Evolutionary conservation across 78 protist genomes (phyloP).

Genomic region (Anaeramoeba ignava): DNA sequence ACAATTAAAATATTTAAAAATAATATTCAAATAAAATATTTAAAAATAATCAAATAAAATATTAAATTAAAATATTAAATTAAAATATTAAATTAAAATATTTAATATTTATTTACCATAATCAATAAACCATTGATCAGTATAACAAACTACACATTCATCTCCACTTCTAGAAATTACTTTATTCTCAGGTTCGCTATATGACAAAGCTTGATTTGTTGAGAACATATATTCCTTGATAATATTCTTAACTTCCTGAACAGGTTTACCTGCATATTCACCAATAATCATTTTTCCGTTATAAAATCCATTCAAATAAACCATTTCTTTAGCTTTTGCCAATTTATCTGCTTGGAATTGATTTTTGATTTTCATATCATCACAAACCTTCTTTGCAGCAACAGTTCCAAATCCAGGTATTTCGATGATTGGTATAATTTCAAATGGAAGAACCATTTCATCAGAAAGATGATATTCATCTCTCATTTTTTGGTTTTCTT

Average conservation of each 20-base stretch:
- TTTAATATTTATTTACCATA: slow-evolving; percentile 46
- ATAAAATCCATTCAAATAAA: slow-evolving; percentile 67
- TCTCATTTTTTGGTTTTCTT: slow-evolving; percentile 18
- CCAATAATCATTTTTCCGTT: slow-evolving; percentile 72
- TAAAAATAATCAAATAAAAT: too few species aligned
- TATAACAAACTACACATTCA: slow-evolving; percentile 89
- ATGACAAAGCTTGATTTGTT: too few species aligned
- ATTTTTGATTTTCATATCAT: slow-evolving; percentile 54
- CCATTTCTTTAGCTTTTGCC: slow-evolving; percentile 75
- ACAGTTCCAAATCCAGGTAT: slow-evolving; percentile 42
- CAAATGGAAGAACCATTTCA: slow-evolving; percentile 66
- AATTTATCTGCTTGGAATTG: slow-evolving; percentile 60
- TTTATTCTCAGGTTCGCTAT: slow-evolving; percentile 81
- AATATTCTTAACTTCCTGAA: too few species aligned
- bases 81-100: too few species aligned
- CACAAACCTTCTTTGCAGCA: slow-evolving; percentile 67
- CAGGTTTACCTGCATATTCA: too few species aligned
- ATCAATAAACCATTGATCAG: slow-evolving; percentile 94
- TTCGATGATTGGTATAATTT: slow-evolving; percentile 68
- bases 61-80: too few species aligned
- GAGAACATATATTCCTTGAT: too few species aligned
- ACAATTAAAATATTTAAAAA: too few species aligned
- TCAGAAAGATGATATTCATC: slow-evolving; percentile 34
- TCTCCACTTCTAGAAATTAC: slow-evolving; percentile 92
- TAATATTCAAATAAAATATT: too few species aligned